Base-by-base conservation (phyloP, 1,139 yeast species). In the Pichia norvegensis region DNA sequence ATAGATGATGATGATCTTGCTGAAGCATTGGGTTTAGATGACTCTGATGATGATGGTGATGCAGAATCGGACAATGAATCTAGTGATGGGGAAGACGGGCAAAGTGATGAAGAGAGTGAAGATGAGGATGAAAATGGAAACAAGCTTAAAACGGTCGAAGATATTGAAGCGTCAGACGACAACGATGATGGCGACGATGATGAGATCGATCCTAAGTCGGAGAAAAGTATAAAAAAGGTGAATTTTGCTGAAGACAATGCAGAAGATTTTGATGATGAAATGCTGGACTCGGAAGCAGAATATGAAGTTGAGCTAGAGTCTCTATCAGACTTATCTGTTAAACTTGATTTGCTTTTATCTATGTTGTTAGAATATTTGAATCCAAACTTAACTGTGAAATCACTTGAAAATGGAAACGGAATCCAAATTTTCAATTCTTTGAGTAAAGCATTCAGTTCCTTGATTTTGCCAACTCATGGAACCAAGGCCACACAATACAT, bases 401-500 rank as follows among this genome's bases (percentile, higher is more conserved):
- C 73, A 40, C 60, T 83, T 29, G 70, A 70, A 46, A 67, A 74
- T 33, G 87, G 88, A 7, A 76, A 75, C 47, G 88, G 90, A 2
- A 76, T 86, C n/a, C 67, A 72, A n/a, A 67, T 85, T 29, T 90
- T 82, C 67, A 81, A 83, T 55, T 82, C 86, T 8, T 69, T 92
- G 45, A 76, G 84, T 1, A 78, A 92, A 2, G 68, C 85, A 33
- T 92, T 92, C 71, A 81, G 81, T 59, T 74, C 87, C 4, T 94
- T 85, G 56, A 76, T 92, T 40, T 69, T 92, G 48, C 95, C 97
- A 16, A 92, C 99, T 1, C 95, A 90, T 65, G 85, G 86, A 62
- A 90, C 97, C 11, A 80, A 87, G 57, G 84, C 90, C 46, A 82
- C 87, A 29, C 99, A 92, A 64, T 92, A 85, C 61, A 68, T 90